These are phyloP conservation scores for Alternaria metachromatica DNA, from an alignment of 2,329 filamentous ascomycete species.

Conservation along the genomic window DNA sequence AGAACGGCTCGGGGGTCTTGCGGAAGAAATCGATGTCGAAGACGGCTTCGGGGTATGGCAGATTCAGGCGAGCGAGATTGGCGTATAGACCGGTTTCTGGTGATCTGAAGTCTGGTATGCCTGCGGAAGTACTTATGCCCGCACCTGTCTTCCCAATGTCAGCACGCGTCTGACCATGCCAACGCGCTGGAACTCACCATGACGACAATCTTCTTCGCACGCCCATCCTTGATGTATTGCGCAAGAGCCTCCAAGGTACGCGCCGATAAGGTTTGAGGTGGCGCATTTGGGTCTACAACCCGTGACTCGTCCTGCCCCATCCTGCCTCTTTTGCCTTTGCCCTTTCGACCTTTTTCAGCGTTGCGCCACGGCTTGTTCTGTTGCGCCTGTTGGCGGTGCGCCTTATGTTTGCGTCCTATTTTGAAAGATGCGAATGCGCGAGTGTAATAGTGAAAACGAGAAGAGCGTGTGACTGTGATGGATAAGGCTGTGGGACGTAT, in stretches of 20 bases:
- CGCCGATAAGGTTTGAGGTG: conserved; percentile 69
- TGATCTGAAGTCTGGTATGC: conserved; percentile 92
- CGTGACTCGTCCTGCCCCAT: conserved; percentile 90
- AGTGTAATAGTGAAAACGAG: neutral
- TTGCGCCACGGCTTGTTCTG: conserved; percentile 41
- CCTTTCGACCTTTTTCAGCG: conserved; percentile 35
- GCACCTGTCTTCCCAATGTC: conserved; percentile 70
- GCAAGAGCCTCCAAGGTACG: conserved; percentile 78
- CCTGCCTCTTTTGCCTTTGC: conserved; percentile 50
- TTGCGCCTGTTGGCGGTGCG: conserved; percentile 49
- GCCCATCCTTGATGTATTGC: conserved; percentile 76
- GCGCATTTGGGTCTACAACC: conserved; percentile 70
- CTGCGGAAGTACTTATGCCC: conserved; percentile 77
- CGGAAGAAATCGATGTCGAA: conserved; percentile 94
- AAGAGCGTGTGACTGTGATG: neutral
- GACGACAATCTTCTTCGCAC: conserved; percentile 76
- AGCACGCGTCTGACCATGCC: neutral
- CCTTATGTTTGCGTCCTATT: conserved; percentile 61
- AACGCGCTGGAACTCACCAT: conserved; percentile 60
- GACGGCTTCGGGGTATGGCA: conserved; percentile 89
- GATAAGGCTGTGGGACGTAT: conserved; percentile 5
- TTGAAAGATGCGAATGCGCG: conserved; percentile 27
- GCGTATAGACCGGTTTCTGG: conserved; percentile 93
- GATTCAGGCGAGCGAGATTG: conserved; percentile 83
- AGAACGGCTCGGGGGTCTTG: conserved; percentile 85